Evolutionary conservation across 2,329 filamentous ascomycete genomes (phyloP), one percentile per base, ranked within the genome.

Genomic region (Ceratocystis lukuohia): DNA sequence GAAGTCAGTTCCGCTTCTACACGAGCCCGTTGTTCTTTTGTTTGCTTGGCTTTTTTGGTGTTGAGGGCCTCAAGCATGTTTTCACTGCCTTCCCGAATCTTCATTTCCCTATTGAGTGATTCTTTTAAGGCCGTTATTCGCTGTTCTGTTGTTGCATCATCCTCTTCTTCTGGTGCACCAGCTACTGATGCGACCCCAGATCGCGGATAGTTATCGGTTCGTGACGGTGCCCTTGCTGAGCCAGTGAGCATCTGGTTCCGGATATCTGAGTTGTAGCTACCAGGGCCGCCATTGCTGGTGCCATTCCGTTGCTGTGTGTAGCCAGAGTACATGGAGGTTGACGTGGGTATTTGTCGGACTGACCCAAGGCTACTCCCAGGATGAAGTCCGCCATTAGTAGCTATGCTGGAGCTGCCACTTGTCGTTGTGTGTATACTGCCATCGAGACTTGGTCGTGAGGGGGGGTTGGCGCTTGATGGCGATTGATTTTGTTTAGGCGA

Each of bases 41-140:
- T 88, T 75, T 97, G 93, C 77, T 97, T 99, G 59, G 90, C 88
- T 75, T 96, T 96, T 77, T 99, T 99, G 57, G 86, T 84, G 74
- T 96, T 91, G 70, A 99, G 78, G 12, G 94, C 94, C 78, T 99
- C 94, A 48, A 99, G 80, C 84, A 99, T 87, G 74, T 99, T 99
- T 79, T 99, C 94, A 67, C 93, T 96, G 22, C 94, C 94, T 72
- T 93, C 89, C 76, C 96, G 96, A 74, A 99, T 97, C 80, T 97
- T 97, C 78, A 92, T 87, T 77, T 99, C 95, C 72, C 95, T 93
- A 71, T 91, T 93, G 70, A 99, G 87, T 72, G 88, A 84, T 71
- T 96, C 92, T 72, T 88, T 87, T 69, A 96, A 82, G 64, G 84
- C 80, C 25, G 86, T 83, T 71, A 96, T 85, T 50, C 85, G 83